Evolutionary conservation across 2,329 filamentous ascomycete species (phyloP).

Genomic region (Taxawa tesnikishii): DNA sequence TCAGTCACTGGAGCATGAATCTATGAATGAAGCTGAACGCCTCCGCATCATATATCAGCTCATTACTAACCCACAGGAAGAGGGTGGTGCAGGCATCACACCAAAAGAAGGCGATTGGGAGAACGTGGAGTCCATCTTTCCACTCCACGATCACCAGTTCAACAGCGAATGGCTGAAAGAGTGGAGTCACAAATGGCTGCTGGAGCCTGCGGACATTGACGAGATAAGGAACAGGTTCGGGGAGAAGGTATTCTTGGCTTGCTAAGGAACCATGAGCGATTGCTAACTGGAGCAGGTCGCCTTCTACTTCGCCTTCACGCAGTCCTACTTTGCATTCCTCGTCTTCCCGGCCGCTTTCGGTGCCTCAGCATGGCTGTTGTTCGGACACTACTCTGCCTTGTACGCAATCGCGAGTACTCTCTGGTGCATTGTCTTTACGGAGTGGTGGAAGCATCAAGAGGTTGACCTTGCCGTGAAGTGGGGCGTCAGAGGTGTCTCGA

Average conservation of each 20-base stretch:
- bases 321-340: slow-evolving; percentile 79
- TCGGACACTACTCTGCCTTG: slow-evolving; percentile 71
- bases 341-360: slow-evolving; percentile 73
- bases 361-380: slow-evolving; percentile 63
- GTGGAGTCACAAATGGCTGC: slow-evolving; percentile 34
- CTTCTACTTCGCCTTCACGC: slow-evolving; percentile 91
- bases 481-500: slow-evolving; percentile 75
- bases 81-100: slow-evolving; percentile 39
- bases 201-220: slow-evolving; percentile 35
- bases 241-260: slow-evolving; percentile 25
- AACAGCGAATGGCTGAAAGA: slow-evolving; percentile 43
- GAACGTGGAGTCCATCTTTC: slow-evolving; percentile 36
- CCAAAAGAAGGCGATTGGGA: slow-evolving; percentile 38
- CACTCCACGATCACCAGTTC: slow-evolving; percentile 37
- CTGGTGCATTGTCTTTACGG: slow-evolving; percentile 85
- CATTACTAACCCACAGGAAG: slow-evolving; percentile 33
- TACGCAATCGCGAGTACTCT: slow-evolving; percentile 69
- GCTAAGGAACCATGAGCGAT: not conserved
- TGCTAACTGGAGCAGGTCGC: slow-evolving; percentile 46
- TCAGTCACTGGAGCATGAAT: slow-evolving; percentile 56
- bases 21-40: slow-evolving; percentile 77
- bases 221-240: slow-evolving; percentile 38
- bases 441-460: slow-evolving; percentile 94
- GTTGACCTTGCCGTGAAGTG: slow-evolving; percentile 75
- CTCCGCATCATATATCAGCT: slow-evolving; percentile 80